A percentile compares a stretch with the other conserved stretches of the same genome.
These are phyloP conservation scores for Trichoderma afroharzianum DNA, from an alignment of 2,329 filamentous ascomycete genomes.

Conservation along the genomic window DNA sequence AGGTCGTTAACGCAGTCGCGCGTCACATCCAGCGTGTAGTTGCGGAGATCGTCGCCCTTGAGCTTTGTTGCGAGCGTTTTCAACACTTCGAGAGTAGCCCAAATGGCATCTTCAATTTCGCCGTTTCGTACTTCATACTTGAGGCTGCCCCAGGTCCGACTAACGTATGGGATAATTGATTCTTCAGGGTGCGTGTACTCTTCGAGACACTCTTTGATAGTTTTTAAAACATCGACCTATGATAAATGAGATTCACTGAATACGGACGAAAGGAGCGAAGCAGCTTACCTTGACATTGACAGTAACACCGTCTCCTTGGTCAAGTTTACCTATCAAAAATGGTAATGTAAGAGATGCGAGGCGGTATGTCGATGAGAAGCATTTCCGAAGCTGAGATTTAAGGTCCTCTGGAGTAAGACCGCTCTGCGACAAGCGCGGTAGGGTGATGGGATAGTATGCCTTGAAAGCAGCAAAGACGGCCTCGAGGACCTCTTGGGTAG, in stretches of 20 bases:
- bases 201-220: conserved; percentile 51
- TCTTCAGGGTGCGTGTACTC: conserved; percentile 45
- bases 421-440: conserved; percentile 48
- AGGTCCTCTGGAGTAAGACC: conserved; percentile 55
- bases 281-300: conserved; percentile 52
- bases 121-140: conserved; percentile 62
- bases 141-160: conserved; percentile 56
- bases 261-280: background rate
- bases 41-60: conserved; percentile 40
- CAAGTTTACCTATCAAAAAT: conserved; percentile 54
- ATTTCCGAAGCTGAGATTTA: conserved; percentile 50
- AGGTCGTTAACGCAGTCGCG: conserved; percentile 53
- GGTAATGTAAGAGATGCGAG: conserved; percentile 47
- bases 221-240: conserved; percentile 53
- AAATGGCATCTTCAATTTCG: conserved; percentile 55
- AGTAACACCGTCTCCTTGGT: conserved; percentile 56
- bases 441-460: conserved; percentile 58
- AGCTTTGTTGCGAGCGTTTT: conserved; percentile 46
- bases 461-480: conserved; percentile 55
- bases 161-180: conserved; percentile 46
- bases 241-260: conserved; percentile 14
- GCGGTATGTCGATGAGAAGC: conserved; percentile 49
- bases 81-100: conserved; percentile 53
- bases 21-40: conserved; percentile 47
- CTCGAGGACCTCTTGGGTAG: conserved; percentile 44